phyloP scores from a whole-genome alignment of 768 basidiomycete species.

The Kwoniella sp. region DNA sequence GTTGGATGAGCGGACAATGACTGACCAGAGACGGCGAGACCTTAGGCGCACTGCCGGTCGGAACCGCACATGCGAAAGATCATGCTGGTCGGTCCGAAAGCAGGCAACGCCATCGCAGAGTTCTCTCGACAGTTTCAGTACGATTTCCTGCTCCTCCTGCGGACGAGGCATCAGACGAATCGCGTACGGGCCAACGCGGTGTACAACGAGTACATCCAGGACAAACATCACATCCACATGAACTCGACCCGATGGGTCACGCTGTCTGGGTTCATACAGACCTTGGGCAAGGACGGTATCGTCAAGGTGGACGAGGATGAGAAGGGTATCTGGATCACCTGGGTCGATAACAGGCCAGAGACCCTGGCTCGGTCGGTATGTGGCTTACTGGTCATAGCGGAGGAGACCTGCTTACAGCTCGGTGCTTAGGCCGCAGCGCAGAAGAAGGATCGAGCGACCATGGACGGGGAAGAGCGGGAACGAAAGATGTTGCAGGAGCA shows the following conservation, averaged over 20 bases:
- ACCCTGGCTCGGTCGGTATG: constrained; percentile 80
- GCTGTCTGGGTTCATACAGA: constrained; percentile 88
- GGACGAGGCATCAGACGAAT: constrained; percentile 89
- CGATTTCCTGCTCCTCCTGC: constrained; percentile 85
- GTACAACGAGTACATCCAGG: constrained; percentile 95
- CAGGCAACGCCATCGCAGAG: constrained; percentile 83
- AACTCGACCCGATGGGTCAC: constrained; percentile 98
- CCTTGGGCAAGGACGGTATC: constrained; percentile 77
- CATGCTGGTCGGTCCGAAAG: constrained; percentile 92
- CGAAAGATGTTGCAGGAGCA: constrained; percentile 83
- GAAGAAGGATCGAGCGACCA: constrained; percentile 87
- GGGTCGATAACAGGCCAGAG: constrained; percentile 95
- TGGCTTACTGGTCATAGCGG: constrained; percentile 47
- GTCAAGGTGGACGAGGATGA: constrained; percentile 96
- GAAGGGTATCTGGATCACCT: constrained; percentile 94
- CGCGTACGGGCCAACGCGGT: constrained; percentile 90
- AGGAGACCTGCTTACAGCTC: too few species aligned
- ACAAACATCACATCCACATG: constrained; percentile 94
- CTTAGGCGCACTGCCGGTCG: constrained; percentile 47
- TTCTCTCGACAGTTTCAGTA: constrained; percentile 84
- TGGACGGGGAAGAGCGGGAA: constrained; percentile 92
- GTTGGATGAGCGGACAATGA: too few species aligned
- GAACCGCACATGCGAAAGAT: constrained; percentile 93
- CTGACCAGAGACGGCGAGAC: too few species aligned
- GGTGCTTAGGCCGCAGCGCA: constrained; percentile 47